Base-by-base conservation (phyloP, 2,329 filamentous ascomycete genomes). In the Trichoderma sp. region DNA sequence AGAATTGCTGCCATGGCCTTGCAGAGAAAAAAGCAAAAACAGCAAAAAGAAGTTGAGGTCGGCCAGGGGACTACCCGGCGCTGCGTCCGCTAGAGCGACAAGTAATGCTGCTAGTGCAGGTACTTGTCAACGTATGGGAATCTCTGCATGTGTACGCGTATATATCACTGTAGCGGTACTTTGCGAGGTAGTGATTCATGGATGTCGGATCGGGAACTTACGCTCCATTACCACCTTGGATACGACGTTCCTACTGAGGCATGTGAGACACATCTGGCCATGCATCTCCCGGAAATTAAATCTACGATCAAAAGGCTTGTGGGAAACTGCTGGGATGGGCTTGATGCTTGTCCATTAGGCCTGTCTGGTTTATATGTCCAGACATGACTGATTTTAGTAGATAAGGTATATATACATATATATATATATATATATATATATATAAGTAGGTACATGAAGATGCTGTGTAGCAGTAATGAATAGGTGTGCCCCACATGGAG, bases 331-430 rank as follows among this genome's bases (percentile, higher is more conserved):
- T 55, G 18, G 28, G 28, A 4, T 49, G n/a, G 43, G 46, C 21
- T 49, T 49, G 46, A 49, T 49, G 24, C 21, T 49, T 24, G n/a
- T 49, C 18, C 18, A 34, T 30, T 30, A 60, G 16, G 21, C 28
- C 28, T n/a, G 18, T 34, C 54, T 46, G 14, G 30, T 26, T 26
- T 39, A 16, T 8, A 26, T 30, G 21, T 51, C 32, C 32, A 30
- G 30, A 37, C 16, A 2, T 39, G 32, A 43, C 39, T 14, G 39
- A 13, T 59, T 51, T 34, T 34, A 34, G 11, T 52, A 59, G 39
- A 51, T 51, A 67, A 39, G 14, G 28, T 39, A 64, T 64, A 43
- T 64, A n/a, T n/a, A n/a, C n/a, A n/a, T n/a, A n/a, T n/a, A n/a
- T n/a, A n/a, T n/a, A n/a, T n/a, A n/a, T n/a, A n/a, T n/a, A n/a